phyloP scores from a whole-genome alignment of 192 early-diverging fungal genomes.

The Rhizophagus sp. region DNA sequence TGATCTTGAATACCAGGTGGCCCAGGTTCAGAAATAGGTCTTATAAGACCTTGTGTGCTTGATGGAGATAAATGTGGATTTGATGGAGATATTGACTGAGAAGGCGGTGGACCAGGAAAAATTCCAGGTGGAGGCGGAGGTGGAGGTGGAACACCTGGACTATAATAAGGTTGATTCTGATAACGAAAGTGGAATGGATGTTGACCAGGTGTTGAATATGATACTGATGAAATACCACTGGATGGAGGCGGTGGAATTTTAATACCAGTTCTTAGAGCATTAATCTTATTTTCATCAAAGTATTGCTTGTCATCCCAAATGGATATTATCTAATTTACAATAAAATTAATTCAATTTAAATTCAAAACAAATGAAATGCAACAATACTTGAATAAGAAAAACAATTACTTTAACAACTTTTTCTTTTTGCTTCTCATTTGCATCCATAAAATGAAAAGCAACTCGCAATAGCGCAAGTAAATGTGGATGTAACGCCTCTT shows the following conservation, averaged over 20 bases:
- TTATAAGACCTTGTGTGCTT: slow-evolving; percentile 3
- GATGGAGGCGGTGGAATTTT: slow-evolving; percentile 20
- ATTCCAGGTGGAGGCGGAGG: slow-evolving; percentile 11
- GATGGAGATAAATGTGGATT: slow-evolving; percentile 11
- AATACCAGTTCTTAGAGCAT: slow-evolving; percentile 12
- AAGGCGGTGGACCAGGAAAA: slow-evolving; percentile 9
- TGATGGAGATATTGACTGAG: slow-evolving; percentile 5
- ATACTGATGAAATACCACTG: not conserved
- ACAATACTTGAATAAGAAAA: not conserved
- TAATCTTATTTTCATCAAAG: slow-evolving; percentile 30
- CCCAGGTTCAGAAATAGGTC: slow-evolving; percentile 24
- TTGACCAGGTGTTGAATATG: slow-evolving; percentile 7
- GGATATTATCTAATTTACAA: slow-evolving; percentile 23
- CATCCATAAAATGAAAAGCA: slow-evolving; percentile 47
- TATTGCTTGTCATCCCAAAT: slow-evolving; percentile 32
- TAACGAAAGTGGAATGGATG: slow-evolving; percentile 16
- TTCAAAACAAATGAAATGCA: not conserved
- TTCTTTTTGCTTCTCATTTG: slow-evolving; percentile 41
- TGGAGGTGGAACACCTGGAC: not conserved
- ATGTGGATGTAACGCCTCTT: slow-evolving; percentile 44
- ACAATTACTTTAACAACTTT: slow-evolving; percentile 52
- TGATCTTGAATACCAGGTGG: slow-evolving; percentile 14
- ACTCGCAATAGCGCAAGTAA: slow-evolving; percentile 45
- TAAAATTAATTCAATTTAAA: not conserved
- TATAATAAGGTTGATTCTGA: slow-evolving; percentile 22